Base-by-base conservation (phyloP, 163 green algal species). In the Trebouxiophyceae sp. region DNA sequence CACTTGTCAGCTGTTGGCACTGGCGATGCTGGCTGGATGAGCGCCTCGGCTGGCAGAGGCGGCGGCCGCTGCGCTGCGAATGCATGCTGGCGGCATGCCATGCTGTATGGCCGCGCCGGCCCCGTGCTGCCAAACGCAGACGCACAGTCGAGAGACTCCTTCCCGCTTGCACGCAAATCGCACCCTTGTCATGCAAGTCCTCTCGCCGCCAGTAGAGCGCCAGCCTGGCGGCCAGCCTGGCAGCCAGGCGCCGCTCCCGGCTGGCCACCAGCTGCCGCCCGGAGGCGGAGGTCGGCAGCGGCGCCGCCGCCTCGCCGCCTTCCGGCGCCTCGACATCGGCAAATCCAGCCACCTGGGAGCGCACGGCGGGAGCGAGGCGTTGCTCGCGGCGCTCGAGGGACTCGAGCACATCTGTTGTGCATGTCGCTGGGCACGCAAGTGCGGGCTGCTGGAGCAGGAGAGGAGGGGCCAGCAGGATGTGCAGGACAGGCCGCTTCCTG, bases 171-270 rank as follows among this genome's bases (percentile, higher is more conserved):
- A 23, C 1, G 4, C 1, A 44, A 12, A 20, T 50, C 54, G 16
- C n/a, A 57, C 63, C 50, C 29, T 44, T 5, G 22, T 66, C 60
- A 29, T 57, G 44, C 26, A 57, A 27, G 44, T 66, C 60, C 26
- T 66, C 44, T 16, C 44, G 54, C 16, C 63, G 54, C 63, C 63
- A 69, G 63, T 69, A 69, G 2, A 69, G 5, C n/a, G 39, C 54
- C 20, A 58, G 44, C 16, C 29, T 23, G 0, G 5, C 33, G 54
- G 39, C 57, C 5, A 69, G 27, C 26, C 33, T 29, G 6, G 28
- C 24, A 4, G 63, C 54, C 23, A 62, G 23, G n/a, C 23, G 27
- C n/a, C 55, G 62, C 62, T 62, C 24, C 32, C 32, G 23, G 12
- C 1, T 22, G 45, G 47, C 32, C 32, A 23, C 31, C 47, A 7